Evolutionary conservation across 1,284 basidiomycete genomes (phyloP).

Genomic region (Lentinula novae-zelandiae): DNA sequence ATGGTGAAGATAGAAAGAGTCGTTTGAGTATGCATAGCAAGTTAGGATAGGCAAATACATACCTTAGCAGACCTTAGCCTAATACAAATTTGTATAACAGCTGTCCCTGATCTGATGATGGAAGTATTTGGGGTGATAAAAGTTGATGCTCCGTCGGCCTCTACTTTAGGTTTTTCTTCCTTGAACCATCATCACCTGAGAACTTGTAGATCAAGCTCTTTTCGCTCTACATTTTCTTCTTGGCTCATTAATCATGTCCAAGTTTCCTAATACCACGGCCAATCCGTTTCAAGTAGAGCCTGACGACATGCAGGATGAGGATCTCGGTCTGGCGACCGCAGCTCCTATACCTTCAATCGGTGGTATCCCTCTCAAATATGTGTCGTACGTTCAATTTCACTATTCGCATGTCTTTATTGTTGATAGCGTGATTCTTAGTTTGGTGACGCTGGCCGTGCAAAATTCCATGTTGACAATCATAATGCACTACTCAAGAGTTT

Average conservation of each 20-base stretch:
- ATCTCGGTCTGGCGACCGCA: conserved; percentile 36
- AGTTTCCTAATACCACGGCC: conserved; percentile 9
- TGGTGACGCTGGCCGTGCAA: conserved; percentile 90
- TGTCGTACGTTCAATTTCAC: conserved; percentile 56
- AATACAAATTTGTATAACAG: not conserved
- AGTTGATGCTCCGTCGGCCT: not conserved
- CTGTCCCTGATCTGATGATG: not conserved
- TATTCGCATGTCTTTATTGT: not conserved
- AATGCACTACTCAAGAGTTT: conserved; percentile 93
- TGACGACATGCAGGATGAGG: conserved; percentile 31
- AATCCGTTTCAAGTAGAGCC: conserved; percentile 29
- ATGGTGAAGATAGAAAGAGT: conserved; percentile 62
- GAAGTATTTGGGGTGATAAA: not conserved
- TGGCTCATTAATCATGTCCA: conserved; percentile 19
- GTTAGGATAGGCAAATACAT: not conserved
- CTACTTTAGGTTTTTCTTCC: not conserved
- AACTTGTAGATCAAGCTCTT: conserved; percentile 13
- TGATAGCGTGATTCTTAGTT: conserved; percentile 37
- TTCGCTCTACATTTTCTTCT: conserved; percentile 14
- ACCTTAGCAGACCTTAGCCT: no score
- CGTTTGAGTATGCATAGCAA: conserved; percentile 25
- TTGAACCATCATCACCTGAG: not conserved
- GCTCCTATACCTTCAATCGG: conserved; percentile 50
- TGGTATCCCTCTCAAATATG: conserved; percentile 75
- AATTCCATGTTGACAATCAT: conserved; percentile 88